These are phyloP conservation scores for Blastobotrys chiropterorum DNA, from an alignment of 805 yeast species.

Conservation along the genomic window DNA sequence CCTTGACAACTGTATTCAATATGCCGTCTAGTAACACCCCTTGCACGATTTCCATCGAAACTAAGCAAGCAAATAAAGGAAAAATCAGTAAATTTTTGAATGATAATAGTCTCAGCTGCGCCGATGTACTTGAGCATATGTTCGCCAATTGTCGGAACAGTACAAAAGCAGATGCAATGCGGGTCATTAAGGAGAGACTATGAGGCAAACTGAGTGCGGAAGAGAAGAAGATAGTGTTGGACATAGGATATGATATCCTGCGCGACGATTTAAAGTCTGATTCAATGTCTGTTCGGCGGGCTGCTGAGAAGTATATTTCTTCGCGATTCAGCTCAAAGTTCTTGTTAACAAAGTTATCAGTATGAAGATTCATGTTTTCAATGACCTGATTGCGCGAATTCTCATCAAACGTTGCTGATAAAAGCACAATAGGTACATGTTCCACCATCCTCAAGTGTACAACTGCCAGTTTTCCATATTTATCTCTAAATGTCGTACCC, in stretches of 20 bases:
- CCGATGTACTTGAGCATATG: too few relatives aligned
- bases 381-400: background rate
- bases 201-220: too few relatives aligned
- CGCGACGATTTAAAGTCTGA: background rate
- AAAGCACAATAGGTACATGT: background rate
- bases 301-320: background rate
- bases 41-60: background rate
- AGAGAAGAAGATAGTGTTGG: too few relatives aligned
- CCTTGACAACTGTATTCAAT: background rate
- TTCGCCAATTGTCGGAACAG: too few relatives aligned
- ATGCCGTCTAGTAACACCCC: too few relatives aligned
- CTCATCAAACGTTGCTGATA: background rate
- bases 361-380: background rate
- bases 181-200: background rate
- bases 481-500: too few relatives aligned
- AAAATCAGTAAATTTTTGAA: too few relatives aligned
- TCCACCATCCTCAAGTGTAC: background rate
- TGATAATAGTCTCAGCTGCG: background rate
- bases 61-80: background rate
- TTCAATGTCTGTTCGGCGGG: background rate
- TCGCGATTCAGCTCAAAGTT: background rate
- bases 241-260: background rate
- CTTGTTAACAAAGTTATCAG: background rate
- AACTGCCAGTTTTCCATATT: background rate
- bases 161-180: too few relatives aligned